phyloP scores from a whole-genome alignment of 129 eudicot species.

The Flaveria ramosissima region DNA sequence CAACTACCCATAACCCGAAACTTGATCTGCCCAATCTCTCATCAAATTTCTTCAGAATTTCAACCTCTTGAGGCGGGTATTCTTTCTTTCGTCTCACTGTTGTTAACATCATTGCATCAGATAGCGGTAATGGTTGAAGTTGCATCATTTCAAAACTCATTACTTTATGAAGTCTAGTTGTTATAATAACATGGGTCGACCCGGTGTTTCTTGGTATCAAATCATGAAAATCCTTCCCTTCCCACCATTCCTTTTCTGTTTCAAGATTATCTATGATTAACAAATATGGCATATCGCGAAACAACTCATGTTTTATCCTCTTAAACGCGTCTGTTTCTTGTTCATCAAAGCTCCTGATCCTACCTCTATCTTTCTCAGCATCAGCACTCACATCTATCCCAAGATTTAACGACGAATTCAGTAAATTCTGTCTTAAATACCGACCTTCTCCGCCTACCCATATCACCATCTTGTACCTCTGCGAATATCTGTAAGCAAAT shows the following conservation, averaged over 20 bases:
- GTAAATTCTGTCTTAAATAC: conserved; percentile 71
- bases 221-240: conserved; percentile 86
- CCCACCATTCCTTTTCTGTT: conserved; percentile 96
- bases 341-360: conserved; percentile 81
- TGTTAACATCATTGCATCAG: conserved; percentile 64
- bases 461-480: conserved; percentile 82
- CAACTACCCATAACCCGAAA: conserved; percentile 69
- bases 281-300: conserved; percentile 80
- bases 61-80: conserved; percentile 56
- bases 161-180: conserved; percentile 65
- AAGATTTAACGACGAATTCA: conserved; percentile 58
- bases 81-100: conserved; percentile 66
- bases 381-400: conserved; percentile 87
- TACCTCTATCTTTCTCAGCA: conserved; percentile 84
- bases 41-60: conserved; percentile 54
- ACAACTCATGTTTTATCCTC: conserved; percentile 76
- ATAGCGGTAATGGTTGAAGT: conserved; percentile 61
- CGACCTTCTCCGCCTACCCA: conserved; percentile 92
- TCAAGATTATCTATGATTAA: conserved; percentile 79
- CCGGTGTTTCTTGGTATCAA: conserved; percentile 80
- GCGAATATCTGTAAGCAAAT: conserved; percentile 66
- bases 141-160: conserved; percentile 69
- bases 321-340: conserved; percentile 88
- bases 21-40: conserved; percentile 74
- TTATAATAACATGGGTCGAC: conserved; percentile 79